Percentiles rank a stretch among this genome's conserved stretches.
These are phyloP conservation scores for Mucuna pruriens DNA, from an alignment of 306 rosid genomes.

Conservation along the genomic window DNA sequence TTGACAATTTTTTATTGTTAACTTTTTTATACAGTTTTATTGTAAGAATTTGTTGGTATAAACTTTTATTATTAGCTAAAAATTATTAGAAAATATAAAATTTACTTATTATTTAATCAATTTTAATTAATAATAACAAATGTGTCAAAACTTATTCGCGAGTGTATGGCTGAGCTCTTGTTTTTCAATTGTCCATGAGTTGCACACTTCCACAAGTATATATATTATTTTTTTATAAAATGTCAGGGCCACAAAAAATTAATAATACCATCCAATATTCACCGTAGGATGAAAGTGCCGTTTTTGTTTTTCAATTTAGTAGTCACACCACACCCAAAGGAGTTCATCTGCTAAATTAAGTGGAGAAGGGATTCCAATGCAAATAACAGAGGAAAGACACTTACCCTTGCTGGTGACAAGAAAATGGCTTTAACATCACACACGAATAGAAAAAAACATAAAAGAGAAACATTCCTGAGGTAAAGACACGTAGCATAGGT, in stretches of 20 bases:
- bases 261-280: not conserved
- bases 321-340: not conserved
- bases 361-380: too few species aligned
- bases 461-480: not conserved
- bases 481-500: not conserved
- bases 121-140: too few species aligned
- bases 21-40: too few species aligned
- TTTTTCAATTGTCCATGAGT: not conserved
- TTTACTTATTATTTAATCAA: too few species aligned
- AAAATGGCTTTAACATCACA: not conserved
- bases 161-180: too few species aligned
- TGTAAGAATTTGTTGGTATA: too few species aligned
- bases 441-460: not conserved
- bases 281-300: not conserved
- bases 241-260: not conserved
- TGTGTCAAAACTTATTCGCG: too few species aligned
- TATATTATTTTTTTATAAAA: not conserved
- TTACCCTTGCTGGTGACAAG: not conserved
- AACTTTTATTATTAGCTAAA: too few species aligned
- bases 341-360: not conserved
- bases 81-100: too few species aligned
- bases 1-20: too few species aligned
- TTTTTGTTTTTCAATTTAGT: not conserved
- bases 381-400: not conserved
- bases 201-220: not conserved